These are phyloP conservation scores for Pinus albicaulis DNA, from an alignment of 75 land plant species.

Conservation along the genomic window DNA sequence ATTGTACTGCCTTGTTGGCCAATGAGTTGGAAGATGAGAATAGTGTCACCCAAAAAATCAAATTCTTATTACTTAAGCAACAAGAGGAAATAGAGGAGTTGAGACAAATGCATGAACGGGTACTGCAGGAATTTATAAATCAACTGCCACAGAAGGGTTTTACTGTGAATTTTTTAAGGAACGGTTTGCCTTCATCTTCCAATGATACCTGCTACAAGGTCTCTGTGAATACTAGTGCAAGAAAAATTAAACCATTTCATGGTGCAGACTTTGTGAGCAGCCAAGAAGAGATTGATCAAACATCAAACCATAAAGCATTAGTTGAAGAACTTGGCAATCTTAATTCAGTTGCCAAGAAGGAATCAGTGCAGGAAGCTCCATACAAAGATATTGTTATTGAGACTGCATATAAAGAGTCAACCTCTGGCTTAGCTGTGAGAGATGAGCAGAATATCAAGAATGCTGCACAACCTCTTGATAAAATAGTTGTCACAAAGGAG, in stretches of 20 bases:
- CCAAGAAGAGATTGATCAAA: background rate
- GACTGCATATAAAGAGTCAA: background rate
- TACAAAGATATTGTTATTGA: conserved; percentile 5
- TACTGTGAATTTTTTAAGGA: conserved; percentile 12
- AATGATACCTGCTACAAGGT: background rate
- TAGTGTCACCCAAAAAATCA: conserved; percentile 32
- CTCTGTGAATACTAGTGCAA: background rate
- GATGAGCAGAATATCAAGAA: background rate
- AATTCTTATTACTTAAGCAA: conserved; percentile 43
- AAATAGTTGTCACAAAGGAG: background rate
- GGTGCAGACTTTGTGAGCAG: background rate
- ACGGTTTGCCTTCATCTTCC: background rate
- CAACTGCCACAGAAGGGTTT: conserved; percentile 26
- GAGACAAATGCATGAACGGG: conserved; percentile 46
- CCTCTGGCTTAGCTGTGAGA: background rate
- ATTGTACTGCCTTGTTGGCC: background rate
- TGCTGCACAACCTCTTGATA: background rate
- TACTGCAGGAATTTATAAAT: conserved; percentile 38
- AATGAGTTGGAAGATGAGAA: conserved; percentile 27
- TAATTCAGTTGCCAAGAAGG: background rate
- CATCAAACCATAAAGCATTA: background rate
- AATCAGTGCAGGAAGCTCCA: background rate
- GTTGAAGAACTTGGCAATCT: background rate
- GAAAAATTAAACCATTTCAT: background rate
- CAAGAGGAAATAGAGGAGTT: conserved; percentile 58